phyloP scores from a whole-genome alignment of 2,329 filamentous ascomycete species.

The Verticillium isaacii region DNA sequence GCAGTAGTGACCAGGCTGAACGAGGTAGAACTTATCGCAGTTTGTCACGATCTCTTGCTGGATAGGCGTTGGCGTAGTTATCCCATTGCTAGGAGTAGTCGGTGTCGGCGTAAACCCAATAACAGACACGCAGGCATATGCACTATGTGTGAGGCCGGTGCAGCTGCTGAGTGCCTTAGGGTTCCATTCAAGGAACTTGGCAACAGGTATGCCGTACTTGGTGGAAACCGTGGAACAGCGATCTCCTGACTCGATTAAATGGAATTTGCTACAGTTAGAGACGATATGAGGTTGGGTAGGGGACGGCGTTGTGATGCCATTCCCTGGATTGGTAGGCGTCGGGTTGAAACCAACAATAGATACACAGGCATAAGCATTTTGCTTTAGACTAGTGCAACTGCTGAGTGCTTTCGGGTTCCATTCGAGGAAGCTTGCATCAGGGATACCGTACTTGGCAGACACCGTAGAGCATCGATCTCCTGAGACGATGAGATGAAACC shows the following conservation, averaged over 20 bases:
- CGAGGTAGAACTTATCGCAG: too few species aligned
- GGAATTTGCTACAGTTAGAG: conserved; percentile 11
- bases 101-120: not conserved
- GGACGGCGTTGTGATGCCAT: not conserved
- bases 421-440: conserved; percentile 14
- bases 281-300: conserved; percentile 6
- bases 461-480: conserved; percentile 15
- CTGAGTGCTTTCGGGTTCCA: conserved; percentile 26
- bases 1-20: too few species aligned
- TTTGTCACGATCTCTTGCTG: too few species aligned
- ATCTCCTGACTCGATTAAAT: conserved; percentile 11
- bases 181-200: conserved; percentile 23
- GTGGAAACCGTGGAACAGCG: conserved; percentile 14
- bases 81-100: not conserved
- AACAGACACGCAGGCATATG: conserved; percentile 9
- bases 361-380: conserved; percentile 8
- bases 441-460: conserved; percentile 12
- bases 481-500: conserved; percentile 10
- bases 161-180: conserved; percentile 21
- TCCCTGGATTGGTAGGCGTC: not conserved
- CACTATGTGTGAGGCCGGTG: conserved; percentile 13
- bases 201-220: conserved; percentile 14
- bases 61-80: too few species aligned
- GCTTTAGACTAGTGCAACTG: conserved; percentile 18
- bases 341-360: not conserved